A percentile compares a stretch with the other conserved stretches of the same genome.
These are phyloP conservation scores for Sarocladium brachiariae DNA, from an alignment of 2,329 filamentous ascomycete species.

Conservation along the genomic window DNA sequence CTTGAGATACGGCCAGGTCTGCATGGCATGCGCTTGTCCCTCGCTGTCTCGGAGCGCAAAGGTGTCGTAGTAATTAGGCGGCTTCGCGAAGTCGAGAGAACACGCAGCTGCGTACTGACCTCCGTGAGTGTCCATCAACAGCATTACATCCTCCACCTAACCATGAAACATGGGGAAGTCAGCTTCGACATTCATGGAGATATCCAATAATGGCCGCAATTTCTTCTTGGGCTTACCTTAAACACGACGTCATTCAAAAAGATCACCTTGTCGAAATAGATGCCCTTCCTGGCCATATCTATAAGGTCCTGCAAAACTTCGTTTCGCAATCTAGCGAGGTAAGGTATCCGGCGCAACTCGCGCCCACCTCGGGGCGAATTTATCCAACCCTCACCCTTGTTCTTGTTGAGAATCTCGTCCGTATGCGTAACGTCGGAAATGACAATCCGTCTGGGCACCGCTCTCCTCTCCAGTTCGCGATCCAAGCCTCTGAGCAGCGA, in stretches of 20 bases:
- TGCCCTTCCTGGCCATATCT: slow-evolving; percentile 40
- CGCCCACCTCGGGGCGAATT: slow-evolving; percentile 44
- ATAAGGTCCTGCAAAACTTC: slow-evolving; percentile 52
- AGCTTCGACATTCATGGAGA: no score
- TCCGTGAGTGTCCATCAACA: slow-evolving; percentile 48
- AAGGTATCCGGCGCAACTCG: slow-evolving; percentile 61
- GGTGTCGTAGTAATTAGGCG: slow-evolving; percentile 53
- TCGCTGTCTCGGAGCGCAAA: slow-evolving; percentile 52
- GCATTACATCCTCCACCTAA: slow-evolving; percentile 49
- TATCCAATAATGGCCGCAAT: no score
- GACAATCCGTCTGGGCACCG: slow-evolving; percentile 48
- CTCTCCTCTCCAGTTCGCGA: slow-evolving; percentile 39
- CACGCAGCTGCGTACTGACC: slow-evolving; percentile 57
- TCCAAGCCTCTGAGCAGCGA: slow-evolving; percentile 52
- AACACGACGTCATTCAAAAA: slow-evolving; percentile 61
- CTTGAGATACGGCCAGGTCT: slow-evolving; percentile 54
- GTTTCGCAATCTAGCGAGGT: slow-evolving; percentile 59
- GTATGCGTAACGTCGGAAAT: slow-evolving; percentile 52
- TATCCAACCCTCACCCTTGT: slow-evolving; percentile 54
- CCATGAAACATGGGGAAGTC: not conserved
- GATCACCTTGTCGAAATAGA: slow-evolving; percentile 50
- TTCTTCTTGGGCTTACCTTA: slow-evolving; percentile 32
- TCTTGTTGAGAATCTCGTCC: slow-evolving; percentile 40
- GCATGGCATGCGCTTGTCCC: slow-evolving; percentile 43
- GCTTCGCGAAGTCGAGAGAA: slow-evolving; percentile 50